phyloP scores from a whole-genome alignment of 768 basidiomycete species.

The Lanmaoa pseudosensibilis region DNA sequence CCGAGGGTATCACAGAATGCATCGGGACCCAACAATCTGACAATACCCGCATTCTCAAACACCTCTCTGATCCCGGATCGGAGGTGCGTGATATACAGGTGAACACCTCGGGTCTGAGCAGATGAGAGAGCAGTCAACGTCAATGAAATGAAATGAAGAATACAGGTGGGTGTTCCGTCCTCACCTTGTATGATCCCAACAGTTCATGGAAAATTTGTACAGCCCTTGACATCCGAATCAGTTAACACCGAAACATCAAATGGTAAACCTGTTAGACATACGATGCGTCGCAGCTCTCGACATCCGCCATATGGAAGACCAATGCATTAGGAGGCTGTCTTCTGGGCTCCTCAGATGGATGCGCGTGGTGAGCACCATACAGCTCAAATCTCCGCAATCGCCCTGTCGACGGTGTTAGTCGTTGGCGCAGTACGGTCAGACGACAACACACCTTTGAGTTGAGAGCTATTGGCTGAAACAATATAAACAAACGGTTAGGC shows the following conservation, averaged over 20 bases:
- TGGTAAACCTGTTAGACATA: slow-evolving; percentile 40
- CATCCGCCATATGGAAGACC: slow-evolving; percentile 93
- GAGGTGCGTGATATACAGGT: slow-evolving; percentile 48
- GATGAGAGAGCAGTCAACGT: neutral
- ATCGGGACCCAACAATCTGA: slow-evolving; percentile 42
- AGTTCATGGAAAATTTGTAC: slow-evolving; percentile 82
- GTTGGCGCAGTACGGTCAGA: neutral
- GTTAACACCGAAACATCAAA: slow-evolving; percentile 3
- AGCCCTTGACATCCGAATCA: slow-evolving; percentile 48
- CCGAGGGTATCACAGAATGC: slow-evolving; percentile 46
- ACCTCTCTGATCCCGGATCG: slow-evolving; percentile 35
- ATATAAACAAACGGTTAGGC: neutral
- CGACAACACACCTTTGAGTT: slow-evolving; percentile 66
- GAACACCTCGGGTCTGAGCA: slow-evolving; percentile 43
- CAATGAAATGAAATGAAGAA: neutral
- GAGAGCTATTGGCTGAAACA: slow-evolving; percentile 82
- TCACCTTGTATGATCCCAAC: slow-evolving; percentile 72
- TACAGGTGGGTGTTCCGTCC: neutral
- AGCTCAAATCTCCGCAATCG: slow-evolving; percentile 82
- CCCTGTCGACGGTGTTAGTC: slow-evolving; percentile 42
- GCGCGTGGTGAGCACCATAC: slow-evolving; percentile 75
- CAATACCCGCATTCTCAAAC: slow-evolving; percentile 48
- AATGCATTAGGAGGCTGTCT: slow-evolving; percentile 72
- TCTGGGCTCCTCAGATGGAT: slow-evolving; percentile 87
- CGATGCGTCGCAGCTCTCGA: slow-evolving; percentile 90